Evolutionary conservation across 1,139 yeast genomes (phyloP).

Genomic region (Candida sojae): DNA sequence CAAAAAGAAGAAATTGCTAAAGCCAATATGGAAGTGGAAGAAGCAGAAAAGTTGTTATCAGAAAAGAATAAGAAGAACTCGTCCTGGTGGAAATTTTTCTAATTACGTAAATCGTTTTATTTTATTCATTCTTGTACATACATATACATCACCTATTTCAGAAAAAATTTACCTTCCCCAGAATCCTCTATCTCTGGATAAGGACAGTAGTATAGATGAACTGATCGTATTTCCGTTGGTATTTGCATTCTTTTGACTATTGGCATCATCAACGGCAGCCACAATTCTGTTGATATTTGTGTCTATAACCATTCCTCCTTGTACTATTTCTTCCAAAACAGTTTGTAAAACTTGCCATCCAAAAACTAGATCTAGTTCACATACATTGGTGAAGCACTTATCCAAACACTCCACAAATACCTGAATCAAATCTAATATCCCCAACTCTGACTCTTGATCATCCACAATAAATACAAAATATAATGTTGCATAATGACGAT

Average conservation of each 20-base stretch:
- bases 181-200: slow-evolving; percentile 48
- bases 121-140: background rate
- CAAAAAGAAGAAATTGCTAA: slow-evolving; percentile 42
- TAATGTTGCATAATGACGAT: slow-evolving; percentile 91
- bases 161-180: slow-evolving; percentile 31
- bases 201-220: slow-evolving; percentile 42
- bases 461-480: slow-evolving; percentile 95
- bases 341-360: slow-evolving; percentile 97
- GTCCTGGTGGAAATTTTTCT: slow-evolving; percentile 37
- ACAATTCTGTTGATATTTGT: slow-evolving; percentile 83
- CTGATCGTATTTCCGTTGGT: slow-evolving; percentile 12
- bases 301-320: slow-evolving; percentile 99
- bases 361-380: slow-evolving; percentile 92
- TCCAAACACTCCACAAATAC: slow-evolving; percentile 96
- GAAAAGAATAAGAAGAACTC: slow-evolving; percentile 29
- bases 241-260: slow-evolving; percentile 40
- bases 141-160: background rate
- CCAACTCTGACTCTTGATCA: slow-evolving; percentile 92
- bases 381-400: slow-evolving; percentile 89
- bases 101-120: background rate
- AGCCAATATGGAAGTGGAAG: slow-evolving; percentile 31
- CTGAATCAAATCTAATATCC: slow-evolving; percentile 90
- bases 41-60: slow-evolving; percentile 30
- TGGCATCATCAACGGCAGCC: slow-evolving; percentile 70
- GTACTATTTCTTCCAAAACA: slow-evolving; percentile 88